phyloP scores from a whole-genome alignment of 225 moss, liverwort and hornwort genomes.

The Thuidium tamariscinum region DNA sequence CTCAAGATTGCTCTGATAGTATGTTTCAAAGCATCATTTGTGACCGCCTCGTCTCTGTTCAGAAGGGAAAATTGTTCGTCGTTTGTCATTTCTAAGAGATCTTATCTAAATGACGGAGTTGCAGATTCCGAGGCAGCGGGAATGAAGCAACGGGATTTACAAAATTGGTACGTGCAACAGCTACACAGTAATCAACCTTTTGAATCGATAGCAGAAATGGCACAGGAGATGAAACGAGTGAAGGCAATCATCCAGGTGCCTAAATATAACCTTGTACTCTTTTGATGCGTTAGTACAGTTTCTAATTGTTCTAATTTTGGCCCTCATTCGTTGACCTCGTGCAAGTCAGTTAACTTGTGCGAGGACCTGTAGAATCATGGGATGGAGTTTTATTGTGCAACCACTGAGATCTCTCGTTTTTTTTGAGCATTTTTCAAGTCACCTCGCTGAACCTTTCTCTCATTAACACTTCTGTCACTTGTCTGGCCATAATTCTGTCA shows the following conservation, averaged over 20 bases:
- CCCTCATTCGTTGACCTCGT: not conserved
- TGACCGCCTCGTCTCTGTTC: not conserved
- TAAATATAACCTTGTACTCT: not conserved
- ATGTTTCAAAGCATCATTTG: not conserved
- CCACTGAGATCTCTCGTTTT: not conserved
- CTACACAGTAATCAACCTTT: constrained; percentile 69
- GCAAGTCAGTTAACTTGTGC: not conserved
- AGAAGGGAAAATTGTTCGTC: not conserved
- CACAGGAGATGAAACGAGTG: constrained; percentile 67
- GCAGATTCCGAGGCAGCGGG: constrained; percentile 63
- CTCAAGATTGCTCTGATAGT: not conserved
- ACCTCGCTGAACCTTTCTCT: not conserved
- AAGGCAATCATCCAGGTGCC: constrained; percentile 91
- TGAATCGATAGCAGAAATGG: constrained; percentile 55
- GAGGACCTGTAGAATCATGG: not conserved
- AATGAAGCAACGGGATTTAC: constrained; percentile 72
- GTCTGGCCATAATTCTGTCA: not conserved
- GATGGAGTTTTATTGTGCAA: not conserved
- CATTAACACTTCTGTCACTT: not conserved
- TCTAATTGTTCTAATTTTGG: not conserved
- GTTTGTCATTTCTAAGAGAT: not conserved
- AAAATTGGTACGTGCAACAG: constrained; percentile 83
- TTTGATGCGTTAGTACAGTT: not conserved
- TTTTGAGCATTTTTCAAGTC: not conserved
- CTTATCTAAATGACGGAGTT: not conserved